Base-by-base conservation (phyloP, 2,329 filamentous ascomycete genomes). In the Talaromyces sp. region DNA sequence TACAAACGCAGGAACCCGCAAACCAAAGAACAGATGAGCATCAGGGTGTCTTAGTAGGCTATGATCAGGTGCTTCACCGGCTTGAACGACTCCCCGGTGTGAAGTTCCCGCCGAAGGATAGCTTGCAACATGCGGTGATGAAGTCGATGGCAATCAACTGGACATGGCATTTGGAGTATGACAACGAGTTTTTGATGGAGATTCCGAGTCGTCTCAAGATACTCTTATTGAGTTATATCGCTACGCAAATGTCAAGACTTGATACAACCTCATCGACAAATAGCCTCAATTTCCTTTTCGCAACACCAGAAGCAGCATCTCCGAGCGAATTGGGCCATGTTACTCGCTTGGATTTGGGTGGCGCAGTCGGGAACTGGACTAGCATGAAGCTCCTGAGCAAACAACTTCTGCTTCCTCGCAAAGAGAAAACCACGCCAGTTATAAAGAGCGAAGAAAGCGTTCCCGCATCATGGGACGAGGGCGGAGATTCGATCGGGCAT, bases 61-160 rank as follows among this genome's bases (percentile, higher is more conserved):
- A 46, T n/a, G 60, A 62, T 19, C 62, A 58, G 36, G 61, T 66
- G 7, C 65, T 71, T 11, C 64, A 70, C 59, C 69, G 70, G 1
- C 56, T 76, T n/a, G 67, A 75, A 22, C 67, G 69, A 25, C 66
- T 80, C 2, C 78, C 77, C 0, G 75, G 75, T 13, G 62, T 67
- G 15, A 60, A 60, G 1, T 73, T 78, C 33, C 77, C 77, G 2
- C 55, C 59, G 2, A 59, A 64, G 25, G 52, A 60, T n/a, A 81
- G 77, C 54, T 70, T 87, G 7, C 62, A 79, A 46, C 78, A 85
- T 68, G 65, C 74, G 5, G 68, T 78, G 15, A 66, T 87, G 37
- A 83, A 80, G 63, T 74, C 75, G 0, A 78, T 86, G 64, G 82
- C 83, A 2, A 64, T 69, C 22, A 77, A 83, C 22, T 87, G 84